A percentile compares a stretch with the other conserved stretches of the same genome.
These are phyloP conservation scores for Paramecium biaurelia DNA, from an alignment of 73 alveolate genomes.

Conservation along the genomic window DNA sequence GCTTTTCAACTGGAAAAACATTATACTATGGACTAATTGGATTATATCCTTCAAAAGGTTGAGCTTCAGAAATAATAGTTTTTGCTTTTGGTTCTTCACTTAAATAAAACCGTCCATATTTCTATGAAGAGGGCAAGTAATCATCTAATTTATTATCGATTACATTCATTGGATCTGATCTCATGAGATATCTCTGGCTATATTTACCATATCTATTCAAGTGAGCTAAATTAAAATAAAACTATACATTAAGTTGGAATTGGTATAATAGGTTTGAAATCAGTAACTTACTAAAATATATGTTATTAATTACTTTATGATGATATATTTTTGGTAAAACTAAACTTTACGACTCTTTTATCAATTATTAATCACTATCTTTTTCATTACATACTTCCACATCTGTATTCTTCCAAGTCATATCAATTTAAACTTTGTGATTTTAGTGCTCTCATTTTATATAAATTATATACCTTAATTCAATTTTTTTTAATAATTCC, in stretches of 20 bases:
- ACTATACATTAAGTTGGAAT: neutral
- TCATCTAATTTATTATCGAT: neutral
- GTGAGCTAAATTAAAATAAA: neutral
- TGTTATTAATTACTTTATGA: neutral
- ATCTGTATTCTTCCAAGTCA: neutral
- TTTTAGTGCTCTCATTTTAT: constrained; percentile 3
- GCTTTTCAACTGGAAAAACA: constrained; percentile 25
- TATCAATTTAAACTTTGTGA: neutral
- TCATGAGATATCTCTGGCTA: neutral
- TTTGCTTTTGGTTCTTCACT: constrained; percentile 32
- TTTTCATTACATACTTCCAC: neutral
- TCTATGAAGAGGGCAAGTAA: neutral
- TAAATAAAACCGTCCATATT: constrained; percentile 49
- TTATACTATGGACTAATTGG: neutral
- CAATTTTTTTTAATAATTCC: neutral
- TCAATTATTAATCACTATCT: neutral
- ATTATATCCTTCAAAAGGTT: constrained; percentile 24
- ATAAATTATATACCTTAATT: neutral
- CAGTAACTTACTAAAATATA: neutral
- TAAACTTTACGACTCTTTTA: neutral
- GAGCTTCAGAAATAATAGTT: neutral
- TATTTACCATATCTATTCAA: constrained; percentile 33
- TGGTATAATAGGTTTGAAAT: neutral
- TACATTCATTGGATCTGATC: constrained; percentile 29
- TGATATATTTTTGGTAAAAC: constrained; percentile 25